phyloP scores from a whole-genome alignment of 768 basidiomycete species.

The Tricholoma sp. region DNA sequence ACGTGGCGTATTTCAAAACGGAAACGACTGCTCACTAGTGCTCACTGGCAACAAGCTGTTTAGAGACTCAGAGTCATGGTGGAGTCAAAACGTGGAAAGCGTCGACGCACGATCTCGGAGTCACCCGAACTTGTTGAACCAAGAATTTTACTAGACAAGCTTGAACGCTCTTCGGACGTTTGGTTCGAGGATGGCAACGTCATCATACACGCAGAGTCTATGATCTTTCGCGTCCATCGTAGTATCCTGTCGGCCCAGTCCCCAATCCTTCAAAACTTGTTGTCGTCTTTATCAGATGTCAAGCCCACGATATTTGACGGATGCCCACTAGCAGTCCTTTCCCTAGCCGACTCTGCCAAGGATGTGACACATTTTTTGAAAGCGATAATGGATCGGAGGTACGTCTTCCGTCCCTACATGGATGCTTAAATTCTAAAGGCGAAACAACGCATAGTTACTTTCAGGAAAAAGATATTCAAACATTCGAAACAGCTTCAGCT shows the following conservation, averaged over 20 bases:
- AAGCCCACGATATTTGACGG: background rate
- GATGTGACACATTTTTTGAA: conserved; percentile 1
- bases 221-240: conserved; percentile 13
- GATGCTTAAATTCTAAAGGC: background rate
- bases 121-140: background rate
- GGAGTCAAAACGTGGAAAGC: background rate
- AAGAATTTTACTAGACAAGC: background rate
- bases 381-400: background rate
- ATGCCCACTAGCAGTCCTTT: background rate
- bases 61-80: too few species aligned
- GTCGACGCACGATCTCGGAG: background rate
- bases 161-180: background rate
- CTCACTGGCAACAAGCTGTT: too few species aligned
- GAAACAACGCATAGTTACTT: background rate
- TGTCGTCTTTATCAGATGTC: background rate
- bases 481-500: background rate
- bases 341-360: background rate
- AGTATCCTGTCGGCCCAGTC: conserved; percentile 7
- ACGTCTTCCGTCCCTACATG: background rate
- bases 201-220: conserved; percentile 10
- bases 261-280: background rate
- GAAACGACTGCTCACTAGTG: too few species aligned
- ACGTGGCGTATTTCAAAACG: too few species aligned
- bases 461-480: background rate
- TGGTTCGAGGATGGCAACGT: conserved; percentile 19